Percentiles rank a stretch among this genome's conserved stretches.
These are phyloP conservation scores for Entomortierella lignicola DNA, from an alignment of 192 early-diverging fungal genomes.

Conservation along the genomic window DNA sequence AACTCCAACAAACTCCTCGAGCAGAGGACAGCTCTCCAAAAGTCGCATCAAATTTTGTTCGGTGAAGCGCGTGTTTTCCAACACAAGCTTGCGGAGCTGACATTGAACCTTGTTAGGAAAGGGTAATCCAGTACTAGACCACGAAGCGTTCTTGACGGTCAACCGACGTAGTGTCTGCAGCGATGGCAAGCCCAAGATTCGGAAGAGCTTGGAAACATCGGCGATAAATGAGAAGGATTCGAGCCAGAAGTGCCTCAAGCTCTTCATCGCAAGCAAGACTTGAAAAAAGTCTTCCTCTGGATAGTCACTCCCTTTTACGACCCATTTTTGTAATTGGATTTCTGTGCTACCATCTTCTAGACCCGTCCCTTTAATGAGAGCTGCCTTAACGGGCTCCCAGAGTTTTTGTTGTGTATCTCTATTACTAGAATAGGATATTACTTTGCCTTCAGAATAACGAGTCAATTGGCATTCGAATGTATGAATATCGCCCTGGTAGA, in stretches of 20 bases:
- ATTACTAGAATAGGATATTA: not conserved
- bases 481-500: not conserved
- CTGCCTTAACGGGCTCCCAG: not conserved
- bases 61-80: not conserved
- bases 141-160: not conserved
- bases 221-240: not conserved
- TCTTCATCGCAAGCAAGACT: slow-evolving; percentile 6
- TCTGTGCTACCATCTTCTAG: not conserved
- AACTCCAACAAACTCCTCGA: not conserved
- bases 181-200: not conserved
- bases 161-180: not conserved
- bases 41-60: slow-evolving; percentile 8
- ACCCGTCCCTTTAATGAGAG: not conserved
- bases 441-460: slow-evolving; percentile 3
- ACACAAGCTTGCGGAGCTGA: not conserved
- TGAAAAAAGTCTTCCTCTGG: slow-evolving; percentile 1
- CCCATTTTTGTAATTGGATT: not conserved
- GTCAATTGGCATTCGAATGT: slow-evolving; percentile 6
- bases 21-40: slow-evolving; percentile 6
- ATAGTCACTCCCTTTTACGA: slow-evolving; percentile 6
- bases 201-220: not conserved
- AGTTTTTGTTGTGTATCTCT: not conserved
- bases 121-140: slow-evolving; percentile 10
- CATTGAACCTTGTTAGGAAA: slow-evolving; percentile 12
- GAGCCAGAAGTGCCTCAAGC: slow-evolving; percentile 3